Percentiles rank a stretch among this genome's conserved stretches.
phyloP scores from a whole-genome alignment of 2,329 filamentous ascomycete genomes.

The Penicillium brasilianum region DNA sequence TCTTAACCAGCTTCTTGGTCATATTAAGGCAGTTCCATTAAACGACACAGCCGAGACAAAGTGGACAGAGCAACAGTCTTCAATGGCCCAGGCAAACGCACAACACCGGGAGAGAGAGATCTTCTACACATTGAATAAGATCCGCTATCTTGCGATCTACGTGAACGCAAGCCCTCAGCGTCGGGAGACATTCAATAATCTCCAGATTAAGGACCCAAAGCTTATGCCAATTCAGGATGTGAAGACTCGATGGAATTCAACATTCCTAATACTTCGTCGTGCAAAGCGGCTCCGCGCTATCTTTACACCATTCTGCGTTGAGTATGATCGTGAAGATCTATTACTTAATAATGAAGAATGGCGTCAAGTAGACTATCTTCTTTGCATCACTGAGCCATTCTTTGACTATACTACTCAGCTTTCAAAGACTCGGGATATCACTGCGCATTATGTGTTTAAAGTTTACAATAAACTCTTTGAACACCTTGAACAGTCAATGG shows the following conservation, averaged over 20 bases:
- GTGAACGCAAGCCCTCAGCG: not conserved
- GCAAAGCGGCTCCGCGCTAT: not conserved
- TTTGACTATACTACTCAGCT: not conserved
- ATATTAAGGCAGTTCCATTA: constrained; percentile 7
- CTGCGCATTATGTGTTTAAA: not conserved
- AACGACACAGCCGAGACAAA: constrained; percentile 7
- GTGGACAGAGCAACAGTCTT: not conserved
- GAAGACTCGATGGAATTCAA: not conserved
- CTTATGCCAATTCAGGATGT: not conserved
- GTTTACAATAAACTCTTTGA: constrained; percentile 2
- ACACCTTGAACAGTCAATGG: not conserved
- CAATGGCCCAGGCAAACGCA: not conserved
- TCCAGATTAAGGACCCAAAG: not conserved
- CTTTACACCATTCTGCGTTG: not conserved
- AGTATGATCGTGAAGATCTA: not conserved
- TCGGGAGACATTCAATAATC: not conserved
- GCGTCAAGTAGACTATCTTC: not conserved
- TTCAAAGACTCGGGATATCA: not conserved
- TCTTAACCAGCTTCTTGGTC: constrained; percentile 14
- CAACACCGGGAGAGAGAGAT: not conserved
- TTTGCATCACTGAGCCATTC: not conserved
- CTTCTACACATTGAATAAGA: not conserved
- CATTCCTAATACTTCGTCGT: constrained; percentile 1
- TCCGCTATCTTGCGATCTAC: not conserved
- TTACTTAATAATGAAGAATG: not conserved